phyloP scores from a whole-genome alignment of 2,329 filamentous ascomycete species.

The Hypoxylon rubiginosum region DNA sequence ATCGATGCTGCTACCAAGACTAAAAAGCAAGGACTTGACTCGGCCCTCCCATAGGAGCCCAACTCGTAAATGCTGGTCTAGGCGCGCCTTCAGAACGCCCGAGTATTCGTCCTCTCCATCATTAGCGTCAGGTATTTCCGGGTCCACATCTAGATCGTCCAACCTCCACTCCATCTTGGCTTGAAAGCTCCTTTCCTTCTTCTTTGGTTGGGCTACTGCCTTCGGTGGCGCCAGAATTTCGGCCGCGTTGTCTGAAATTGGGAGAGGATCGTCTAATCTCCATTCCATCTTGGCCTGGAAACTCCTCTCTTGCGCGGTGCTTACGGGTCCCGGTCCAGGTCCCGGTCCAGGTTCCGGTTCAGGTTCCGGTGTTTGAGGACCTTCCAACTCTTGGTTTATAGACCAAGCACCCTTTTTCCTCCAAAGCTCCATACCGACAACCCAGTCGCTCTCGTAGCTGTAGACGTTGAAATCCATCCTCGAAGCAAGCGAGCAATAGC shows the following conservation, averaged over 20 bases:
- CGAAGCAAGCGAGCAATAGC: slow-evolving; percentile 86
- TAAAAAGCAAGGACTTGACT: slow-evolving; percentile 92
- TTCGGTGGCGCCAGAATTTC: slow-evolving; percentile 27
- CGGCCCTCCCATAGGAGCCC: slow-evolving; percentile 93
- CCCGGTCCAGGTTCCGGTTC: too few species aligned
- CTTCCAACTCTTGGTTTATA: slow-evolving; percentile 52
- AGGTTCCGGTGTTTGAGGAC: slow-evolving; percentile 39
- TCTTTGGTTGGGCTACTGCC: slow-evolving; percentile 36
- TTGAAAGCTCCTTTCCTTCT: slow-evolving; percentile 62
- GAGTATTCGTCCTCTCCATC: slow-evolving; percentile 70
- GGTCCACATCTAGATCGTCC: slow-evolving; percentile 56
- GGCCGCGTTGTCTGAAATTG: slow-evolving; percentile 28
- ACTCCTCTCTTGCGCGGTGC: slow-evolving; percentile 55
- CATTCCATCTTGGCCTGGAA: slow-evolving; percentile 65
- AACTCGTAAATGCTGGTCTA: slow-evolving; percentile 90
- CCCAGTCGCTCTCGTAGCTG: slow-evolving; percentile 95
- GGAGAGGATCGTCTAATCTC: slow-evolving; percentile 58
- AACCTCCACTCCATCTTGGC: slow-evolving; percentile 66
- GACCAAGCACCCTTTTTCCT: slow-evolving; percentile 68
- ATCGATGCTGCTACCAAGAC: slow-evolving; percentile 88
- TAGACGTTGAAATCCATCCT: slow-evolving; percentile 98
- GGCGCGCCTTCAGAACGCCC: slow-evolving; percentile 88
- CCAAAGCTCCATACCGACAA: slow-evolving; percentile 94
- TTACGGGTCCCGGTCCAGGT: slow-evolving; percentile 21
- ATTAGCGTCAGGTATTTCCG: slow-evolving; percentile 40